A percentile compares a stretch with the other conserved stretches of the same genome.
Evolutionary conservation across 176 grass and related monocot species (phyloP).

Genomic region (Oryza glaberrima): DNA sequence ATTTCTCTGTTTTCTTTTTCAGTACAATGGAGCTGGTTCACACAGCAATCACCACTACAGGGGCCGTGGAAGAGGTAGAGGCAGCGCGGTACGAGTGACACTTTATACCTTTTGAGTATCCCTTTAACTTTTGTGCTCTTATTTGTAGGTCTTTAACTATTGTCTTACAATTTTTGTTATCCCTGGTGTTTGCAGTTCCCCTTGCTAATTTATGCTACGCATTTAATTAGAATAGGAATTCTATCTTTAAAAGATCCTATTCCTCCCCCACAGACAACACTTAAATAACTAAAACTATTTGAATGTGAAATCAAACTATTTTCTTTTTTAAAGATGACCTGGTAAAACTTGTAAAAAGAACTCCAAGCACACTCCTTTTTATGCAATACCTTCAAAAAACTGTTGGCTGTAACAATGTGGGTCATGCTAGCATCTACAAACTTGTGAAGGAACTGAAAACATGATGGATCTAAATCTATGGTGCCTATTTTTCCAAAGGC

Average conservation of each 20-base stretch:
- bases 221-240: neutral
- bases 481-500: neutral
- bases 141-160: neutral
- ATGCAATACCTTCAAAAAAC: neutral
- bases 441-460: neutral
- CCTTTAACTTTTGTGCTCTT: neutral
- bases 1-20: constrained; percentile 27
- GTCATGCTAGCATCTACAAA: neutral
- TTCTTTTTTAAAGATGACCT: neutral
- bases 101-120: neutral
- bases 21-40: constrained; percentile 66
- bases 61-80: constrained; percentile 77
- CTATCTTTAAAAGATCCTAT: neutral
- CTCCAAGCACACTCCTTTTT: neutral
- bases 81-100: constrained; percentile 59
- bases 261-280: neutral
- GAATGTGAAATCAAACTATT: neutral
- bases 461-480: neutral
- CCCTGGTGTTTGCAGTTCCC: neutral
- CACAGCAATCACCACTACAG: constrained; percentile 61
- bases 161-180: neutral
- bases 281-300: neutral
- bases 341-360: neutral
- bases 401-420: neutral
- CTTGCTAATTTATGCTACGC: neutral